Conservation (phyloP, 495 filamentous ascomycete species). For the Aspergillus panamensis region DNA sequence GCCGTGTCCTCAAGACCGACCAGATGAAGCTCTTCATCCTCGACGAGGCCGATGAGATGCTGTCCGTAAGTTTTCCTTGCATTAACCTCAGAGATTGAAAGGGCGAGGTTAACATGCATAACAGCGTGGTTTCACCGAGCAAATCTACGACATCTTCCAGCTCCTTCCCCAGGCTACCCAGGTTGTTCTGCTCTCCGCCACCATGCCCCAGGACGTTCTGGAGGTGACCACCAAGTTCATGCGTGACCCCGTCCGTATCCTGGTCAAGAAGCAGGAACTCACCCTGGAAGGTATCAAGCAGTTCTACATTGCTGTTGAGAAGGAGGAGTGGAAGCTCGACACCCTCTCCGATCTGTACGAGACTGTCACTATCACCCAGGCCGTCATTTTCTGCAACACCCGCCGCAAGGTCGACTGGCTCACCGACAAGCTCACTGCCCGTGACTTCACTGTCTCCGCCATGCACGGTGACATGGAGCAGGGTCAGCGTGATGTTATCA, state of each 20-base stretch:
- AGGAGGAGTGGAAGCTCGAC: constrained; percentile 99
- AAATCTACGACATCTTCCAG: constrained; percentile 99
- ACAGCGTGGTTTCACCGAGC: constrained; percentile 95
- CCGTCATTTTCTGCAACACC: constrained; percentile 99
- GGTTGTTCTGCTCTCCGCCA: constrained; percentile 94
- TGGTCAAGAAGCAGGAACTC: constrained; percentile 99
- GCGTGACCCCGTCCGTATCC: constrained; percentile 96
- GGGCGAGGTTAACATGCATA: background rate
- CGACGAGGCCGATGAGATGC: constrained; percentile 98
- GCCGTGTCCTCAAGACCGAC: constrained; percentile 87
- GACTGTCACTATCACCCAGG: constrained; percentile 98
- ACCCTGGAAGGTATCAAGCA: constrained; percentile 99
- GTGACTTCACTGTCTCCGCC: constrained; percentile 97
- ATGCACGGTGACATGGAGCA: constrained; percentile 99
- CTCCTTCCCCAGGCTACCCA: constrained; percentile 95
- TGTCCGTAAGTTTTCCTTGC: constrained; percentile 64
- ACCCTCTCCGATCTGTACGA: constrained; percentile 98
- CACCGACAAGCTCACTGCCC: constrained; percentile 95
- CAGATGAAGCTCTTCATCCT: constrained; percentile 99
- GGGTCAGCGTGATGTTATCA: constrained; percentile 94
- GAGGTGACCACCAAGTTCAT: constrained; percentile 99
- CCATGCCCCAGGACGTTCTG: constrained; percentile 97
- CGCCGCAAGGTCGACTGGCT: constrained; percentile 99
- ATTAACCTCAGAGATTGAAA: background rate
- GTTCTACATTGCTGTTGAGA: constrained; percentile 99